A percentile compares a stretch with the other conserved stretches of the same genome.
Evolutionary conservation across 2,329 filamentous ascomycete species (phyloP).

Genomic region (Calonectria pseudoreteaudii): DNA sequence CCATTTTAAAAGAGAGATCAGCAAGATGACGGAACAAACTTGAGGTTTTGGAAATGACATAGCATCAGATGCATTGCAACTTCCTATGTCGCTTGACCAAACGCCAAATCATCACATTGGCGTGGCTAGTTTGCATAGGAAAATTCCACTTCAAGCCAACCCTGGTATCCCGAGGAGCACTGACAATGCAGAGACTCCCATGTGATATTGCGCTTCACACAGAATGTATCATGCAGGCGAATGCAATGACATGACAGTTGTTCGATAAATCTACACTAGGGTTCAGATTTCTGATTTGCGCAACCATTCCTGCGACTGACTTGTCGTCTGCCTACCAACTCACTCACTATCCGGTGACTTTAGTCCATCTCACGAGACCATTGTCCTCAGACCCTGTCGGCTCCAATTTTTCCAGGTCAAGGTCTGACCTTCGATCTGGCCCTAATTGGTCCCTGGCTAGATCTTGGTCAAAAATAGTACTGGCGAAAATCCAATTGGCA

Average conservation of each 20-base stretch:
- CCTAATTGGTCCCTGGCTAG: not conserved
- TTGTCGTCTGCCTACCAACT: not conserved
- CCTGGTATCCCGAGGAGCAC: not conserved
- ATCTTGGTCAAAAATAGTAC: not conserved
- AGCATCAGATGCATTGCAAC: not conserved
- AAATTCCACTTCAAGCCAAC: not conserved
- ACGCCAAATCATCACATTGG: not conserved
- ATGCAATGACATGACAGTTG: not conserved
- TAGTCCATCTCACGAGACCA: not conserved
- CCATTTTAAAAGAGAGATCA: not conserved
- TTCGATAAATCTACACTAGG: not conserved
- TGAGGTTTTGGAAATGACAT: not conserved
- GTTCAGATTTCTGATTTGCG: not conserved
- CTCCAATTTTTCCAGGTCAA: not conserved
- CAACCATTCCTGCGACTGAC: not conserved
- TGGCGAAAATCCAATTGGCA: not conserved
- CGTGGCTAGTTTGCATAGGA: not conserved
- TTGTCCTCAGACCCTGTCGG: not conserved
- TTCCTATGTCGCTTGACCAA: not conserved
- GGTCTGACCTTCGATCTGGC: not conserved
- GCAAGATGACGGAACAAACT: not conserved
- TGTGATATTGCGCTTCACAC: not conserved
- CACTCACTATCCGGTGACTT: not conserved
- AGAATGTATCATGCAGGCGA: not conserved
- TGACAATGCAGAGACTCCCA: not conserved